Evolutionary conservation across 768 basidiomycete genomes (phyloP).

Genomic region (Tylopilus sp.): DNA sequence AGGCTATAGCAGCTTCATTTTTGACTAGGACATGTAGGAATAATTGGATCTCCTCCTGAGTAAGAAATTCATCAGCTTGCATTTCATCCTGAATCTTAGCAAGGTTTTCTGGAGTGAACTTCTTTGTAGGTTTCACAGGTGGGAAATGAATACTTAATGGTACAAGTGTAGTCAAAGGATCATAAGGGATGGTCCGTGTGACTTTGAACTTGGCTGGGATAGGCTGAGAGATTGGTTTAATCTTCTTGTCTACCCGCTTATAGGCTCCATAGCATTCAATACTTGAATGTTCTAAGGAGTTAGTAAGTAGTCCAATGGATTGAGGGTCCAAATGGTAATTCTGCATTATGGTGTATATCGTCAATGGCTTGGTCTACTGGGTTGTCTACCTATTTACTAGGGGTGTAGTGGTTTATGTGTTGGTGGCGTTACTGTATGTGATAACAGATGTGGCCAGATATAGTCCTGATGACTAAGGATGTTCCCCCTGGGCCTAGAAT

Average conservation of each 20-base stretch:
- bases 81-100: neutral
- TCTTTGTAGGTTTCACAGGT: neutral
- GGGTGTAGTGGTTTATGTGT: no score
- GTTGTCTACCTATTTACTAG: no score
- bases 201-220: neutral
- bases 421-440: no score
- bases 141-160: neutral
- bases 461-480: no score
- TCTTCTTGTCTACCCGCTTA: neutral
- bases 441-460: no score
- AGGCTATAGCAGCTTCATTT: neutral
- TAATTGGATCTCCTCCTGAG: neutral
- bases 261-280: neutral
- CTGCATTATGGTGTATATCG: no score
- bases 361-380: no score
- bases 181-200: neutral
- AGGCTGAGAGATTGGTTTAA: neutral
- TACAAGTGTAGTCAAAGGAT: neutral
- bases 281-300: neutral
- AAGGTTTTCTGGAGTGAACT: neutral
- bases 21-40: neutral
- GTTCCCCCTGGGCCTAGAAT: no score
- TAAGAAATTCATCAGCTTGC: neutral
- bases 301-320: neutral
- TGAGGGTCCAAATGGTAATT: neutral